These are phyloP conservation scores for Huntiella omanensis DNA, from an alignment of 2,329 filamentous ascomycete species.

Conservation along the genomic window DNA sequence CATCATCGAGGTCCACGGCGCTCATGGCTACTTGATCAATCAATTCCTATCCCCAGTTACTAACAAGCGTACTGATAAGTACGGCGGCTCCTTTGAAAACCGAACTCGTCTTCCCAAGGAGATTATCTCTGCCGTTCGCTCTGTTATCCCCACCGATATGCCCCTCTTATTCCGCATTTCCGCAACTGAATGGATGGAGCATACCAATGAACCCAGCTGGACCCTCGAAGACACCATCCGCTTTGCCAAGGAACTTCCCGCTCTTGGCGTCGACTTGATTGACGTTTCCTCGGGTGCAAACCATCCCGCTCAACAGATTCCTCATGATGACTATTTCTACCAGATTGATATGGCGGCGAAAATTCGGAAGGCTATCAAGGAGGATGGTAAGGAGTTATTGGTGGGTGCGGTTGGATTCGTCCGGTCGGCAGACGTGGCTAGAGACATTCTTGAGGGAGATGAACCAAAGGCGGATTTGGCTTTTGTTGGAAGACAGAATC, in stretches of 20 bases:
- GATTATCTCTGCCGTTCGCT: conserved; percentile 30
- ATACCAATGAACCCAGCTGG: conserved; percentile 35
- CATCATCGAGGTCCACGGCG: conserved; percentile 32
- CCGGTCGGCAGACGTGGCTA: conserved; percentile 47
- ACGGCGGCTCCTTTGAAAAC: conserved; percentile 48
- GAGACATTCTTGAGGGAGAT: conserved; percentile 31
- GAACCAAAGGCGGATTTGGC: conserved; percentile 45
- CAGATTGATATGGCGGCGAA: conserved; percentile 55
- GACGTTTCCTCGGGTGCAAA: conserved; percentile 68
- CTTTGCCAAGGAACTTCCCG: conserved; percentile 48
- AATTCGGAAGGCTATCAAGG: conserved; percentile 46
- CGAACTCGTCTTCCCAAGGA: conserved; percentile 42
- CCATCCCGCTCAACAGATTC: conserved; percentile 39
- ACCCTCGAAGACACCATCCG: conserved; percentile 37
- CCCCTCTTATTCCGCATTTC: conserved; percentile 41
- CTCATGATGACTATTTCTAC: conserved; percentile 44
- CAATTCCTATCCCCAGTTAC: conserved; percentile 43
- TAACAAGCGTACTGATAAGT: conserved; percentile 43
- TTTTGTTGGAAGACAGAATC: conserved; percentile 55
- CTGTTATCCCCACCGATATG: conserved; percentile 31
- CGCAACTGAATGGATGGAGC: conserved; percentile 45
- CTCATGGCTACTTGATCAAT: conserved; percentile 48
- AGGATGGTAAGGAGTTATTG: conserved; percentile 31
- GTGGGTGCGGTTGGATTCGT: conserved; percentile 64
- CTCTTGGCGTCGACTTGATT: conserved; percentile 59